Conservation (phyloP, 1,139 yeast genomes). For the Suhomyces terraborum region DNA sequence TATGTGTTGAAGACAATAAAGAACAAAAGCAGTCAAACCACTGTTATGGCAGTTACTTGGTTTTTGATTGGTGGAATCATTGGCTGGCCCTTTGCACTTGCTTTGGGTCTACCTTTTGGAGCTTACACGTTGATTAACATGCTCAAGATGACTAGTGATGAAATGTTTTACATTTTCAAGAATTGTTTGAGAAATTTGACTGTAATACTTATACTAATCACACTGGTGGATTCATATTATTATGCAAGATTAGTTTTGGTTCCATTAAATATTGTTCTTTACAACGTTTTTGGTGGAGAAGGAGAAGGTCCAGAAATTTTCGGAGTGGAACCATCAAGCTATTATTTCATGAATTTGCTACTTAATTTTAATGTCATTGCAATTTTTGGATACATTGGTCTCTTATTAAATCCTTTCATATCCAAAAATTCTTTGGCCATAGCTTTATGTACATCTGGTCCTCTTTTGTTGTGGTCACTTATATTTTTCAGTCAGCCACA, state of each 20-base stretch:
- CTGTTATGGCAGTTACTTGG: slow-evolving; percentile 47
- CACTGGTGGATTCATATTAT: slow-evolving; percentile 60
- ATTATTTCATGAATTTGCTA: slow-evolving; percentile 67
- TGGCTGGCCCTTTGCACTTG: slow-evolving; percentile 92
- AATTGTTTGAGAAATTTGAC: slow-evolving; percentile 23
- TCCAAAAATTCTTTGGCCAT: slow-evolving; percentile 17
- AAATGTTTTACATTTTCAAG: slow-evolving; percentile 19
- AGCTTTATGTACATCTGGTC: slow-evolving; percentile 24
- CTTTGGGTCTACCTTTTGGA: slow-evolving; percentile 63
- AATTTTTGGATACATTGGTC: slow-evolving; percentile 47
- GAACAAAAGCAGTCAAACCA: slow-evolving; percentile 13
- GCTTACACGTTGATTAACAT: slow-evolving; percentile 26
- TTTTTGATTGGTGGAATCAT: slow-evolving; percentile 68
- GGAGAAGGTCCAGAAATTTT: slow-evolving; percentile 88
- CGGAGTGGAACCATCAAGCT: slow-evolving; percentile 83
- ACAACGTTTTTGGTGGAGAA: slow-evolving; percentile 75
- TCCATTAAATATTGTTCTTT: slow-evolving; percentile 78
- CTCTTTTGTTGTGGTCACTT: slow-evolving; percentile 62
- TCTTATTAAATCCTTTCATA: slow-evolving; percentile 27
- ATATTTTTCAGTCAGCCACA: slow-evolving; percentile 80
- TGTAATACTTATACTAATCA: slow-evolving; percentile 36
- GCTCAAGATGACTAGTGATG: slow-evolving; percentile 9
- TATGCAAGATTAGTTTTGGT: slow-evolving; percentile 68
- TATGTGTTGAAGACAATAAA: slow-evolving; percentile 30
- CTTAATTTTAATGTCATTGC: slow-evolving; percentile 70